Conservation (phyloP, 192 early-diverging fungal species). For the Spizellomyces sp. region DNA sequence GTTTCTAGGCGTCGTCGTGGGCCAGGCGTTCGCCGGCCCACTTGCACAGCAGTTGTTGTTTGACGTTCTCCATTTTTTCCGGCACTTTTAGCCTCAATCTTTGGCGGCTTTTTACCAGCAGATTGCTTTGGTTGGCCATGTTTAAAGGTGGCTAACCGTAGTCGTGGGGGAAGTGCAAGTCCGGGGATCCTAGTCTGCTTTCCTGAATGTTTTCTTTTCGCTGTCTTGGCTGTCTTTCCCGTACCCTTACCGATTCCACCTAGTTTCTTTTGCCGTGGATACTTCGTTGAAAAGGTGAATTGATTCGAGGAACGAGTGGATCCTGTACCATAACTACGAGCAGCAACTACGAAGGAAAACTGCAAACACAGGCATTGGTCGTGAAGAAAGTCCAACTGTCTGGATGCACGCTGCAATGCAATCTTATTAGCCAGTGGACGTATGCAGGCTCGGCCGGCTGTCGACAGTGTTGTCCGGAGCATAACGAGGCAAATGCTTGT, state of each 20-base stretch:
- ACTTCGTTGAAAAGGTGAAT: slow-evolving; percentile 31
- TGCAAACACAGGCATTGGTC: no score
- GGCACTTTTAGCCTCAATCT: not conserved
- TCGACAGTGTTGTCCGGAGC: no score
- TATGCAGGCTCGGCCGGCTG: no score
- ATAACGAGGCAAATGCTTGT: no score
- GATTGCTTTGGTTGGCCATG: not conserved
- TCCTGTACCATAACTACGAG: not conserved
- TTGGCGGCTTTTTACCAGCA: not conserved
- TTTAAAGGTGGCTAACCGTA: slow-evolving; percentile 26
- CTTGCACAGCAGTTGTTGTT: not conserved
- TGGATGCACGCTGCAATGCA: no score
- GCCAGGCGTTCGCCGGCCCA: not conserved
- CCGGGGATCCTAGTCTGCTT: slow-evolving; percentile 9
- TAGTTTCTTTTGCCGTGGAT: slow-evolving; percentile 18
- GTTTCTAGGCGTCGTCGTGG: not conserved
- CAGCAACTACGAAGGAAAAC: no score
- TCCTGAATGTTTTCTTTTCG: not conserved
- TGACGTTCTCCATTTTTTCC: not conserved
- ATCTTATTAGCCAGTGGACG: no score
- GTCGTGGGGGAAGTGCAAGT: slow-evolving; percentile 25
- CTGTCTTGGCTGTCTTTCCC: not conserved
- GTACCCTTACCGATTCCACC: no score
- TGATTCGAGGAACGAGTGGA: slow-evolving; percentile 26
- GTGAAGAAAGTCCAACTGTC: no score